phyloP scores from a whole-genome alignment of 441 rosid genomes.

The Pelargonium exstipulatum region DNA sequence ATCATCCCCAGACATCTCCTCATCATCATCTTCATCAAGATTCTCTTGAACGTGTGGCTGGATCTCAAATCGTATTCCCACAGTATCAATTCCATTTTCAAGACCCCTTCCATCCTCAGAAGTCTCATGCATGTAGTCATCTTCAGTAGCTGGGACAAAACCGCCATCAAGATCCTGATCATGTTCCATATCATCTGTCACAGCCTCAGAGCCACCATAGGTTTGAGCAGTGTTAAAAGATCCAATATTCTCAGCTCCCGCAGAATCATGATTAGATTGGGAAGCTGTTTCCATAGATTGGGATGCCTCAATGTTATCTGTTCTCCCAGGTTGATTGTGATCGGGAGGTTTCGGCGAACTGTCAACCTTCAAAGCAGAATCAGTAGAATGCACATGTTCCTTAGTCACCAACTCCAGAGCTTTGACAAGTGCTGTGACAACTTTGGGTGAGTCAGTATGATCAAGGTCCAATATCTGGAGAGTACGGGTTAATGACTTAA shows the following conservation, averaged over 20 bases:
- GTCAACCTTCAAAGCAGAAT: slow-evolving; percentile 58
- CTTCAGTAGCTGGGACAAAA: slow-evolving; percentile 64
- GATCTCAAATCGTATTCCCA: slow-evolving; percentile 77
- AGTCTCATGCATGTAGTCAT: slow-evolving; percentile 87
- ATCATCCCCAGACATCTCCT: slow-evolving; percentile 89
- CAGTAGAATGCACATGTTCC: slow-evolving; percentile 76
- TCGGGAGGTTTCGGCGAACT: slow-evolving; percentile 50
- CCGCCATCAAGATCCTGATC: slow-evolving; percentile 89
- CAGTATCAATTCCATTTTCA: slow-evolving; percentile 66
- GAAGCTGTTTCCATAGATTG: slow-evolving; percentile 53
- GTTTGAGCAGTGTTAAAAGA: slow-evolving; percentile 46
- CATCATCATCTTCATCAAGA: slow-evolving; percentile 89
- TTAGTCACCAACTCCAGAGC: slow-evolving; percentile 90
- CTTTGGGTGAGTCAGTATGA: slow-evolving; percentile 77
- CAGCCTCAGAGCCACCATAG: slow-evolving; percentile 74
- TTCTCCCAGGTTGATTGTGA: slow-evolving; percentile 49
- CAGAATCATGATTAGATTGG: slow-evolving; percentile 53
- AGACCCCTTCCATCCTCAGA: slow-evolving; percentile 69
- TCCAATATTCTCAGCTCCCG: slow-evolving; percentile 50
- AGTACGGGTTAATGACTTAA: slow-evolving; percentile 63
- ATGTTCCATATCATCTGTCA: slow-evolving; percentile 95
- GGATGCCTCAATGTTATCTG: slow-evolving; percentile 49
- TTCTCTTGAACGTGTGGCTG: slow-evolving; percentile 73
- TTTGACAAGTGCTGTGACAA: slow-evolving; percentile 76
- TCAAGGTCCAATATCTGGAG: slow-evolving; percentile 94